Conservation (phyloP, 169 alveolate genomes). For the Theileria annulata region DNA sequence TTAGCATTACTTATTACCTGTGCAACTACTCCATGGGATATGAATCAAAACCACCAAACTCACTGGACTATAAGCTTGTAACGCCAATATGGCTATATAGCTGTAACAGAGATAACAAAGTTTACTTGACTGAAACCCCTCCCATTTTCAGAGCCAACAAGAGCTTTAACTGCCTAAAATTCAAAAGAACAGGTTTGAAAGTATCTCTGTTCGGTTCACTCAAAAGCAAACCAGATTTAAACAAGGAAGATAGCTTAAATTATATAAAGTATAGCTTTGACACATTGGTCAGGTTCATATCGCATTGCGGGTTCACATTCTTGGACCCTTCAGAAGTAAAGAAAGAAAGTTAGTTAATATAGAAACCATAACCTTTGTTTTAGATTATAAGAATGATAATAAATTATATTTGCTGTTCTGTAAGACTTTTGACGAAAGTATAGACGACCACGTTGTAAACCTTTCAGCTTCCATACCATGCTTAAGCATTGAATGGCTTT, state of each 20-base stretch:
- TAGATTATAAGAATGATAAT: slow-evolving; percentile 11
- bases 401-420: slow-evolving; percentile 42
- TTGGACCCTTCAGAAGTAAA: not conserved
- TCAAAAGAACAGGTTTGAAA: slow-evolving; percentile 26
- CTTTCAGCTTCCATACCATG: slow-evolving; percentile 34
- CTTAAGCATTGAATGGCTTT: slow-evolving; percentile 47
- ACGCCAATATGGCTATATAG: slow-evolving; percentile 66
- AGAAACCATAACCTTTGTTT: not conserved
- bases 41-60: slow-evolving; percentile 24
- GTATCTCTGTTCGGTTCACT: slow-evolving; percentile 23
- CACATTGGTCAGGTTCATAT: slow-evolving; percentile 35
- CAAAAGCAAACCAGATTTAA: not conserved
- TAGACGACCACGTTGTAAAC: slow-evolving; percentile 26
- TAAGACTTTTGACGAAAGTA: slow-evolving; percentile 27
- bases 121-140: slow-evolving; percentile 30
- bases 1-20: slow-evolving; percentile 35
- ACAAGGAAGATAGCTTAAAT: not conserved
- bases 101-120: slow-evolving; percentile 41
- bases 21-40: slow-evolving; percentile 61
- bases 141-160: slow-evolving; percentile 56
- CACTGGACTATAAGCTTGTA: slow-evolving; percentile 41
- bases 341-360: slow-evolving; percentile 4
- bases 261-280: slow-evolving; percentile 39
- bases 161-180: slow-evolving; percentile 42
- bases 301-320: slow-evolving; percentile 62